A percentile compares a stretch with the other conserved stretches of the same genome.
Conservation (phyloP, 2,329 filamentous ascomycete genomes). For the Colletotrichum sp. region DNA sequence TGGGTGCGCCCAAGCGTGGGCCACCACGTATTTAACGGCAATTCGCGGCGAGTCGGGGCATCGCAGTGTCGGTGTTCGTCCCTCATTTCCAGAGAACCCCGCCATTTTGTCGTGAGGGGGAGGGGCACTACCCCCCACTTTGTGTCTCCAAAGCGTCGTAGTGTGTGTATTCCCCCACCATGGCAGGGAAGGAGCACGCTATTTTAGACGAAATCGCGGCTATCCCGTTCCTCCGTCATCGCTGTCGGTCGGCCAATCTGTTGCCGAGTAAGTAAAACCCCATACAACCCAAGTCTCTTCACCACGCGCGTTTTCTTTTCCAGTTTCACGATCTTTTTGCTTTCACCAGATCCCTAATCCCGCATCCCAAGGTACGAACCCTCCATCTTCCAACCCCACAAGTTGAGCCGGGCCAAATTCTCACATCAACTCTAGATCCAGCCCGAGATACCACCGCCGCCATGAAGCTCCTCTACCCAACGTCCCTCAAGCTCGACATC, state of each 20-base stretch:
- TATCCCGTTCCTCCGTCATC: neutral
- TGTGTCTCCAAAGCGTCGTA: neutral
- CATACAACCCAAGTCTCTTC: neutral
- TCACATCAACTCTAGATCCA: neutral
- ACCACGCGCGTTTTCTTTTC: neutral
- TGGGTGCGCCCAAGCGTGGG: neutral
- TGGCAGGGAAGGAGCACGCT: neutral
- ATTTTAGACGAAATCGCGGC: neutral
- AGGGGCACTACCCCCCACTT: neutral
- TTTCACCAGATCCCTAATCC: neutral
- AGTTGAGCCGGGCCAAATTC: neutral
- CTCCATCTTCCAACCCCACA: neutral
- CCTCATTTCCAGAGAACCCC: neutral
- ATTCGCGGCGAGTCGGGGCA: neutral
- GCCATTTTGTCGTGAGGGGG: neutral
- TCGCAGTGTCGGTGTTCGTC: neutral
- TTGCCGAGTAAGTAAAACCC: neutral
- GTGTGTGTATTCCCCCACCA: neutral
- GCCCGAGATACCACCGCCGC: conserved; percentile 17
- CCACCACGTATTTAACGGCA: neutral
- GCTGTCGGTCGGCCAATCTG: neutral
- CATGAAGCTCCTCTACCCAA: conserved; percentile 73
- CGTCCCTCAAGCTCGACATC: conserved; percentile 63
- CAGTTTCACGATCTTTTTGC: neutral
- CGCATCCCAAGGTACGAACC: neutral